Evolutionary conservation across 2,329 filamentous ascomycete species (phyloP).

Genomic region (Scedosporium dehoogii): DNA sequence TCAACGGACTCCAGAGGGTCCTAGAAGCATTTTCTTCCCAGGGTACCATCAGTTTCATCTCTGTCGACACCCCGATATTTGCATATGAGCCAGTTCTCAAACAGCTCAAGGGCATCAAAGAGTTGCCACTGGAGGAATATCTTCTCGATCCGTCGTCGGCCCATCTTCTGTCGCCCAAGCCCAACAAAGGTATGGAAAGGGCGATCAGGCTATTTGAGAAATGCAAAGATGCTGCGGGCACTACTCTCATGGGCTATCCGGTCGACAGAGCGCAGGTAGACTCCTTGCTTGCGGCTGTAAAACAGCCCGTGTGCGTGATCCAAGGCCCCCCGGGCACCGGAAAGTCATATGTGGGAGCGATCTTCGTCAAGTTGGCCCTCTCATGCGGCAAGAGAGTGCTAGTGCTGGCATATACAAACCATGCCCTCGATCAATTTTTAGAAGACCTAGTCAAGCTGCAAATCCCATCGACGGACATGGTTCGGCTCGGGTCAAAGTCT

Average conservation of each 20-base stretch:
- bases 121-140: constrained; percentile 42
- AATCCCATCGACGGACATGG: constrained; percentile 39
- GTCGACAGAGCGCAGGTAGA: constrained; percentile 34
- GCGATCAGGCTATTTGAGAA: neutral
- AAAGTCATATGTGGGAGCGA: constrained; percentile 63
- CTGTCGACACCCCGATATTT: constrained; percentile 57
- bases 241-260: neutral
- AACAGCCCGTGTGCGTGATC: constrained; percentile 46
- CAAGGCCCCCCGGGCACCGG: constrained; percentile 70
- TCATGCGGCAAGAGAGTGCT: constrained; percentile 43
- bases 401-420: constrained; percentile 59
- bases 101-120: constrained; percentile 43
- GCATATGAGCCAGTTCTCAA: constrained; percentile 58
- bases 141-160: constrained; percentile 8
- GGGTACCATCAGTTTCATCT: constrained; percentile 33
- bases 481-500: constrained; percentile 54
- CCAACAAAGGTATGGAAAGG: neutral
- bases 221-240: no score
- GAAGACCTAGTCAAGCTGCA: constrained; percentile 53
- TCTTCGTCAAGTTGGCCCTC: constrained; percentile 47
- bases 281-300: constrained; percentile 45
- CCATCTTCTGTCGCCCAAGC: neutral
- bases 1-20: constrained; percentile 31
- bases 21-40: constrained; percentile 29
- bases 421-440: constrained; percentile 56